Conservation (phyloP, 495 filamentous ascomycete species). For the Xanthoparmelia taractica region DNA sequence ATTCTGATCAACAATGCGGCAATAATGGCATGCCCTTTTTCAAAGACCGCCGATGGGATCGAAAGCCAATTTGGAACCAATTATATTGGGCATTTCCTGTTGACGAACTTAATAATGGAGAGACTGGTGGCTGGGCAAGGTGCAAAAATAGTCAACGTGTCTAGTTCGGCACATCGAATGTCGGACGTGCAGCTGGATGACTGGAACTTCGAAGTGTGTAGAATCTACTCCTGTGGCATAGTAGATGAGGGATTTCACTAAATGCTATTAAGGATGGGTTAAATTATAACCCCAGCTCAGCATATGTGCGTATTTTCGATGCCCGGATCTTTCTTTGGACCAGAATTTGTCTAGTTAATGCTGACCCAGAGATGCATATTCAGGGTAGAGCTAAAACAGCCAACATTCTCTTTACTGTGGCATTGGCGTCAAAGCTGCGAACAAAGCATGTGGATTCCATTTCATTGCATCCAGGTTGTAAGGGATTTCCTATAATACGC, state of each 20-base stretch:
- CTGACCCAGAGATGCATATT: background rate
- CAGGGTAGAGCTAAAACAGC: conserved; percentile 50
- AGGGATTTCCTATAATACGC: conserved; percentile 2
- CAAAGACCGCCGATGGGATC: conserved; percentile 34
- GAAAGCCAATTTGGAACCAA: conserved; percentile 51
- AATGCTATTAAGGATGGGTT: conserved; percentile 37
- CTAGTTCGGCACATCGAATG: conserved; percentile 36
- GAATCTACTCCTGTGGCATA: background rate
- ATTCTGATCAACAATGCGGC: conserved; percentile 67
- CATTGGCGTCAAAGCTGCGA: conserved; percentile 36
- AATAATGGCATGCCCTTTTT: conserved; percentile 47
- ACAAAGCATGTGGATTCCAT: conserved; percentile 29
- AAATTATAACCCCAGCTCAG: conserved; percentile 44
- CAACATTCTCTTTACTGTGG: conserved; percentile 51
- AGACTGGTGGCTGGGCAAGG: conserved; percentile 27
- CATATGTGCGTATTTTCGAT: conserved; percentile 31
- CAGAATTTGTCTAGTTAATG: no score
- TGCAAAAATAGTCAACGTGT: conserved; percentile 30
- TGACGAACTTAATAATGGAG: conserved; percentile 51
- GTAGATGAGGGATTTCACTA: conserved; percentile 24
- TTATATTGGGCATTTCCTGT: conserved; percentile 52
- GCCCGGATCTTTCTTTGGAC: background rate
- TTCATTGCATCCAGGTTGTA: conserved; percentile 41
- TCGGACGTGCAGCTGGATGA: conserved; percentile 44
- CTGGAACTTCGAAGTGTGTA: conserved; percentile 43